These are phyloP conservation scores for Paradendryphiella salina DNA, from an alignment of 2,329 filamentous ascomycete species.

Conservation along the genomic window DNA sequence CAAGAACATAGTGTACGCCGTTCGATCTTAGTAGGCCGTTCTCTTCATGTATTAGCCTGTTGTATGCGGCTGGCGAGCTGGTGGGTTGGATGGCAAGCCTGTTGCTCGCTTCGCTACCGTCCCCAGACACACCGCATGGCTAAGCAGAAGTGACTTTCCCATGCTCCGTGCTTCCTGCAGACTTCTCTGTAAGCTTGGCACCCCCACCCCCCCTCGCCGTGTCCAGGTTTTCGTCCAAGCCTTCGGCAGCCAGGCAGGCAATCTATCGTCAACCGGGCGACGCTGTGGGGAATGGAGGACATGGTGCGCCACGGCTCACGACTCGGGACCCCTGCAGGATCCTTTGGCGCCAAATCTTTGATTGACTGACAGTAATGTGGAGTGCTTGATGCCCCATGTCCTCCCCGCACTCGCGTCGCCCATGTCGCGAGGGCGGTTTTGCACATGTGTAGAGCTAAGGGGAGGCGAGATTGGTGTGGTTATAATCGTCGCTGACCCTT, in stretches of 20 bases:
- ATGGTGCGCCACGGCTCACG: slow-evolving; percentile 24
- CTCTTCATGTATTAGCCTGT: slow-evolving; percentile 37
- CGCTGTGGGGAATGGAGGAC: slow-evolving; percentile 26
- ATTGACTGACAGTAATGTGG: slow-evolving; percentile 39
- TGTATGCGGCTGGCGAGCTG: slow-evolving; percentile 27
- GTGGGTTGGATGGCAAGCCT: not conserved
- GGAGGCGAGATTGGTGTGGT: slow-evolving; percentile 26
- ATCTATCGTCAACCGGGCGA: slow-evolving; percentile 30
- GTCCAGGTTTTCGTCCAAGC: slow-evolving; percentile 3
- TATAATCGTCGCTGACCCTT: slow-evolving; percentile 29
- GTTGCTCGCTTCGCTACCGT: slow-evolving; percentile 20
- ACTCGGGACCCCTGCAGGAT: slow-evolving; percentile 32
- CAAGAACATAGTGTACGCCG: slow-evolving; percentile 20
- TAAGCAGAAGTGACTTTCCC: slow-evolving; percentile 11
- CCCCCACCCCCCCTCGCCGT: too few relatives aligned
- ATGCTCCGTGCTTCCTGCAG: slow-evolving; percentile 36
- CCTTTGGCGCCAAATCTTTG: slow-evolving; percentile 29
- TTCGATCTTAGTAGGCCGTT: slow-evolving; percentile 19
- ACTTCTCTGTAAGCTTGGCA: slow-evolving; percentile 28
- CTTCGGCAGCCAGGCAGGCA: slow-evolving; percentile 31
- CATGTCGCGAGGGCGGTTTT: slow-evolving; percentile 36
- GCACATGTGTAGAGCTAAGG: slow-evolving; percentile 22
- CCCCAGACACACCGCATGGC: slow-evolving; percentile 18
- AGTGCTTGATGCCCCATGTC: slow-evolving; percentile 35
- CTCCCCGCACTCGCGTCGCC: slow-evolving; percentile 42